A percentile compares a stretch with the other conserved stretches of the same genome.
These are phyloP conservation scores for Gardenia jasminoides DNA, from an alignment of 257 asterid genomes.

Conservation along the genomic window DNA sequence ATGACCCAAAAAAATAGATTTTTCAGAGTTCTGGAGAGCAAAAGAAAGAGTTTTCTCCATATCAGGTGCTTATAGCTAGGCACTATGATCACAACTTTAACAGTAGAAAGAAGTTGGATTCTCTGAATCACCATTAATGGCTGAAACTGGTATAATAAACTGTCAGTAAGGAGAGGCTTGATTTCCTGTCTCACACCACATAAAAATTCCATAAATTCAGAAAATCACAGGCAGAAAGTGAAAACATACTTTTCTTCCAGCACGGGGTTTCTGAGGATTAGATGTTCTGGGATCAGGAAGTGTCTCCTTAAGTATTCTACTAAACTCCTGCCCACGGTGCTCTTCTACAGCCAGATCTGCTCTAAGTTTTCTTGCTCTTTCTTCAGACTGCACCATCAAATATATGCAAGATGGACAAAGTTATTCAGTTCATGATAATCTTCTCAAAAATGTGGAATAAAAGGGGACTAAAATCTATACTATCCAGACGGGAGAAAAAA, in stretches of 20 bases:
- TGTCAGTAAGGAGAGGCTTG: too few relatives aligned
- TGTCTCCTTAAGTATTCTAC: constrained; percentile 70
- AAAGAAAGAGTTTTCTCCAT: too few relatives aligned
- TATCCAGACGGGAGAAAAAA: neutral
- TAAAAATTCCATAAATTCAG: neutral
- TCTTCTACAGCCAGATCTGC: constrained; percentile 84
- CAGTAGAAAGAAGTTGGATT: too few relatives aligned
- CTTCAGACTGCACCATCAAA: constrained; percentile 67
- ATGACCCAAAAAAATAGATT: too few relatives aligned
- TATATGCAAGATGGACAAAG: constrained; percentile 5
- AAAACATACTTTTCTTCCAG: constrained; percentile 68
- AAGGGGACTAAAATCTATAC: constrained; percentile 9
- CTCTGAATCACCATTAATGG: too few relatives aligned
- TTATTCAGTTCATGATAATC: neutral
- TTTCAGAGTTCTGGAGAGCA: too few relatives aligned
- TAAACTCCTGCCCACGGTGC: constrained; percentile 71
- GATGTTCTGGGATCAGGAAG: constrained; percentile 51
- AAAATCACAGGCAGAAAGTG: neutral
- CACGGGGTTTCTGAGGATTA: constrained; percentile 47
- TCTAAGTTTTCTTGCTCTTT: constrained; percentile 76
- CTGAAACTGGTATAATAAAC: too few relatives aligned
- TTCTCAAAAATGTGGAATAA: neutral
- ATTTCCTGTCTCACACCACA: neutral
- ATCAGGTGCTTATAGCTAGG: too few relatives aligned
- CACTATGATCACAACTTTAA: too few relatives aligned